These are phyloP conservation scores for Sarocladium brachiariae DNA, from an alignment of 2,329 filamentous ascomycete genomes.

Conservation along the genomic window DNA sequence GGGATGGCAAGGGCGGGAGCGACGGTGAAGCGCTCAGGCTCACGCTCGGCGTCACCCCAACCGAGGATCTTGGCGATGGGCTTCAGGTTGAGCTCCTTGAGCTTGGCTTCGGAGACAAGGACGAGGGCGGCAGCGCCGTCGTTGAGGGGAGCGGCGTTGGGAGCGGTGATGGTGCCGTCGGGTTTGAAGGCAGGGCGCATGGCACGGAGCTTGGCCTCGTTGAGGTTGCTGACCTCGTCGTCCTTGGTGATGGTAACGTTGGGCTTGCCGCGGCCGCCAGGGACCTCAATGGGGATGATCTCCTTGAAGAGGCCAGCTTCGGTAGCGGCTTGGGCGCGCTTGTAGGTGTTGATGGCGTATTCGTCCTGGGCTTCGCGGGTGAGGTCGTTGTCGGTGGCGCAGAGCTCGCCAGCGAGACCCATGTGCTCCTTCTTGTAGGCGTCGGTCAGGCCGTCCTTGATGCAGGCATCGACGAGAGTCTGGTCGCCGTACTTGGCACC, in stretches of 20 bases:
- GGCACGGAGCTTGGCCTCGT: slow-evolving; percentile 71
- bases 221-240: slow-evolving; percentile 94
- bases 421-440: slow-evolving; percentile 96
- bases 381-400: slow-evolving; percentile 75
- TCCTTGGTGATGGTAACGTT: slow-evolving; percentile 72
- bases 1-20: slow-evolving; percentile 90
- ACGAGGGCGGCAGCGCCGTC: slow-evolving; percentile 91
- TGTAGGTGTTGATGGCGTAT: slow-evolving; percentile 91
- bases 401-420: slow-evolving; percentile 89
- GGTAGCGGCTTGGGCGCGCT: slow-evolving; percentile 83
- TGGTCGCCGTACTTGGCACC: slow-evolving; percentile 94
- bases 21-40: slow-evolving; percentile 92
- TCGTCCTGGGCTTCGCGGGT: slow-evolving; percentile 83
- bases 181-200: slow-evolving; percentile 81
- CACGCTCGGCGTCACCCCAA: slow-evolving; percentile 90
- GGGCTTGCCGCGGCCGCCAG: slow-evolving; percentile 86
- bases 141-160: slow-evolving; percentile 93
- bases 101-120: slow-evolving; percentile 86
- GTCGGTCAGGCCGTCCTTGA: slow-evolving; percentile 92
- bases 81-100: slow-evolving; percentile 86
- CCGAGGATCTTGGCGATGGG: slow-evolving; percentile 94
- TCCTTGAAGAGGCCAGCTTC: slow-evolving; percentile 79
- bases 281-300: slow-evolving; percentile 84
- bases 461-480: slow-evolving; percentile 79
- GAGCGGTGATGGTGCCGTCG: slow-evolving; percentile 86